Evolutionary conservation across 768 basidiomycete species (phyloP).

Genomic region (Heimioporus sp.): DNA sequence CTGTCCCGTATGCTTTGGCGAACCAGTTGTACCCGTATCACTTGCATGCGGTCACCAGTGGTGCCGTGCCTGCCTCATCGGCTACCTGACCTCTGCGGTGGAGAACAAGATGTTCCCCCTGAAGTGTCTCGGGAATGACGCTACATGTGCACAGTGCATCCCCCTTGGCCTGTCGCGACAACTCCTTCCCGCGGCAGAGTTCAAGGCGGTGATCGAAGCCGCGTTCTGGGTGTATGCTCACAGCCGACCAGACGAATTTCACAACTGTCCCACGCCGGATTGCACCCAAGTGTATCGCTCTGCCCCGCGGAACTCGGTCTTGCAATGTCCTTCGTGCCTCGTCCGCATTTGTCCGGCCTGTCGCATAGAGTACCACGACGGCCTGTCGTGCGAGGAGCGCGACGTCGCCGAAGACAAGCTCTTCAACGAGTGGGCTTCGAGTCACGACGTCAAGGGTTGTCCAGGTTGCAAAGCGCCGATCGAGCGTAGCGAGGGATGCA

Average conservation of each 20-base stretch:
- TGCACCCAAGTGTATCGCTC: constrained; percentile 72
- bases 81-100: constrained; percentile 57
- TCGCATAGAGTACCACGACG: constrained; percentile 60
- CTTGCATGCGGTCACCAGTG: constrained; percentile 66
- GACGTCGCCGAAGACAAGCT: constrained; percentile 50
- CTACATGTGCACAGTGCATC: constrained; percentile 54
- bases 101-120: constrained; percentile 66
- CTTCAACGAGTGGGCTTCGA: constrained; percentile 62
- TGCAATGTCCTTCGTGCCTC: constrained; percentile 74
- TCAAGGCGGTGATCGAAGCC: constrained; percentile 53
- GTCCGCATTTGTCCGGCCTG: constrained; percentile 68
- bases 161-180: constrained; percentile 50
- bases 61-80: constrained; percentile 60
- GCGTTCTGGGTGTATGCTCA: constrained; percentile 64
- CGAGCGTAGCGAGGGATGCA: constrained; percentile 73
- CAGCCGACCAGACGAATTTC: constrained; percentile 57
- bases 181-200: constrained; percentile 50
- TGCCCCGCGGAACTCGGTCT: constrained; percentile 43
- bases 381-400: constrained; percentile 59
- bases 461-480: constrained; percentile 70
- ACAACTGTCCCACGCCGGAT: constrained; percentile 78
- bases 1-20: constrained; percentile 74
- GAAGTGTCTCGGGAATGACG: constrained; percentile 66
- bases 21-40: constrained; percentile 47
- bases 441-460: constrained; percentile 70